These are phyloP conservation scores for Pestalotiopsis sp. DNA, from an alignment of 2,329 filamentous ascomycete genomes.

Conservation along the genomic window DNA sequence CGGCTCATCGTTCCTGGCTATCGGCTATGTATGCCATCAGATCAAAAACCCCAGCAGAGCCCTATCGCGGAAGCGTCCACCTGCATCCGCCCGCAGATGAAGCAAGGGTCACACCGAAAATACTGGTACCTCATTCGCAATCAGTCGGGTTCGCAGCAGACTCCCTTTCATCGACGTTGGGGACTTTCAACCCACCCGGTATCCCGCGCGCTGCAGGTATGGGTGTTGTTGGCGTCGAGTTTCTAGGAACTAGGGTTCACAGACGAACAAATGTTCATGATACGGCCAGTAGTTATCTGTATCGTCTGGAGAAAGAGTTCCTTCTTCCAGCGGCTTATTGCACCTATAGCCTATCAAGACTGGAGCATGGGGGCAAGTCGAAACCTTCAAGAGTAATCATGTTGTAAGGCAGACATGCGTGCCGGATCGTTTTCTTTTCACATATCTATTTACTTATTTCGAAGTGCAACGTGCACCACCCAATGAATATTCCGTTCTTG, in stretches of 20 bases:
- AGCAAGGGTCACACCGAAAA: neutral
- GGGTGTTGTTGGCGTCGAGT: neutral
- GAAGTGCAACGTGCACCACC: neutral
- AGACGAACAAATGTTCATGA: neutral
- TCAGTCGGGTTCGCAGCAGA: neutral
- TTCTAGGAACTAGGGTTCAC: neutral
- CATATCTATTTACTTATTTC: neutral
- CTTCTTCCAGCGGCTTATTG: neutral
- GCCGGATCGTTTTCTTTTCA: neutral
- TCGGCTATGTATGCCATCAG: neutral
- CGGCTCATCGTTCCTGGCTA: neutral
- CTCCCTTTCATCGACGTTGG: neutral
- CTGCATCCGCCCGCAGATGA: neutral
- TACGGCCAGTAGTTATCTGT: neutral
- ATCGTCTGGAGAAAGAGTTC: neutral
- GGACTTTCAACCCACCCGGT: neutral
- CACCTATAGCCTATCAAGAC: neutral
- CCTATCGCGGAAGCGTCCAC: neutral
- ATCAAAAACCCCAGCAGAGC: neutral
- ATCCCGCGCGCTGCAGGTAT: neutral
- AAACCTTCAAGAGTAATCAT: neutral
- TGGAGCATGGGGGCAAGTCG: neutral
- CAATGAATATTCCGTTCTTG: neutral
- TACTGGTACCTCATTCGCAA: neutral
- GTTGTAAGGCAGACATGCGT: neutral